Evolutionary conservation across 441 rosid genomes (phyloP).

Genomic region (Populus tomentosa): DNA sequence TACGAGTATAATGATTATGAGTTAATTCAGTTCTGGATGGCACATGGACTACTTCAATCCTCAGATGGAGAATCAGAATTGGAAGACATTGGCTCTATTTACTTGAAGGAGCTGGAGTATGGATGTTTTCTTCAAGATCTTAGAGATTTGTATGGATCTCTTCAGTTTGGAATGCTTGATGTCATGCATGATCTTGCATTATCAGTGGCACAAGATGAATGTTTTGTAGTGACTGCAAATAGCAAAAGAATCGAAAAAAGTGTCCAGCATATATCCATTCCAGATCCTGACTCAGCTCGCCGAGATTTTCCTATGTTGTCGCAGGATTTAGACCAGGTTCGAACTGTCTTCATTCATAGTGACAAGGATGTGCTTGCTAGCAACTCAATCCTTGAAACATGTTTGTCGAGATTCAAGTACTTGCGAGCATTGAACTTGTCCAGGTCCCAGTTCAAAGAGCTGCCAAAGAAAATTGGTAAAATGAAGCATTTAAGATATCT

Average conservation of each 20-base stretch:
- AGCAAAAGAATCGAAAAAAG: not conserved
- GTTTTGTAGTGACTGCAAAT: not conserved
- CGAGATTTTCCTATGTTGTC: not conserved
- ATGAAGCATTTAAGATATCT: constrained; percentile 25
- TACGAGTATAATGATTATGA: not conserved
- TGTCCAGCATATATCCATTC: constrained; percentile 1
- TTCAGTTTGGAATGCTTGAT: constrained; percentile 1
- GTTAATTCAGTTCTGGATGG: constrained; percentile 16
- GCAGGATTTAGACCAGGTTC: not conserved
- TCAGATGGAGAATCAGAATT: not conserved
- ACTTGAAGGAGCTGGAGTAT: not conserved
- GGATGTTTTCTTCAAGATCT: constrained; percentile 18
- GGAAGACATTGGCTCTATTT: constrained; percentile 2
- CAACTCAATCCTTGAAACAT: not conserved
- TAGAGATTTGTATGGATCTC: not conserved
- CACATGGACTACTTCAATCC: constrained; percentile 2
- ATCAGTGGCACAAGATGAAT: constrained; percentile 1
- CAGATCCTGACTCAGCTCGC: not conserved
- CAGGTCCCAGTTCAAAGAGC: not conserved
- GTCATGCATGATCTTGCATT: constrained; percentile 13
- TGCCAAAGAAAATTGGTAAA: constrained; percentile 1
- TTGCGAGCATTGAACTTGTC: constrained; percentile 7
- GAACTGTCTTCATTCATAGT: constrained; percentile 6
- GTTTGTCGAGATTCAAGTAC: constrained; percentile 5
- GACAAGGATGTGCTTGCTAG: not conserved